Conservation (phyloP, 31 red algal genomes). For the Porphyra umbilicalis region DNA sequence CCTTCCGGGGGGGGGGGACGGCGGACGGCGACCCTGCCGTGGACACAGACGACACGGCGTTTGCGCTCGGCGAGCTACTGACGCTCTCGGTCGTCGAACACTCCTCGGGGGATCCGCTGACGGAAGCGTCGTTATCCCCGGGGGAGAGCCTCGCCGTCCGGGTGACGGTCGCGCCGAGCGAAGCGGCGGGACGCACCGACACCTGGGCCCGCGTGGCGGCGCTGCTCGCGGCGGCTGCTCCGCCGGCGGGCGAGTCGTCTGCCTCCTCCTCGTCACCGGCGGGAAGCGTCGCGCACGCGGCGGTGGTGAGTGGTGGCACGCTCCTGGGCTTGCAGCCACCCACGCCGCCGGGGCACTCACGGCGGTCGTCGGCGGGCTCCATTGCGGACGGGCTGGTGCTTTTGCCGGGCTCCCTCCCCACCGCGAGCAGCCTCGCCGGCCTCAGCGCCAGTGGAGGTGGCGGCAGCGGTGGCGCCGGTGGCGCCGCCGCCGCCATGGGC, state of each 20-base stretch:
- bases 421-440: background rate
- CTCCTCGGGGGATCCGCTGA: background rate
- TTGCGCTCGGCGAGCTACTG: background rate
- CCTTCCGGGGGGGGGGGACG: background rate
- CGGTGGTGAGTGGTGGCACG: background rate
- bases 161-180: background rate
- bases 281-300: background rate
- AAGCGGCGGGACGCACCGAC: background rate
- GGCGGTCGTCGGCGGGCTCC: background rate
- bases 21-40: too few species aligned
- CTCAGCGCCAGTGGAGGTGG: background rate
- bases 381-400: background rate
- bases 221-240: background rate
- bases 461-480: background rate
- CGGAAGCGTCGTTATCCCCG: background rate
- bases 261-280: background rate
- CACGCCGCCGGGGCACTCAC: background rate
- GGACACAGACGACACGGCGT: background rate
- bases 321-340: background rate
- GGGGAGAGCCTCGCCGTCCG: constrained; percentile 1
- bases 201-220: background rate
- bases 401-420: background rate
- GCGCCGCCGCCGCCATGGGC: background rate
- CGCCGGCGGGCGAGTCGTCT: too few species aligned
- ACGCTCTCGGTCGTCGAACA: background rate